Evolutionary conservation across 495 filamentous ascomycete species (phyloP).

Genomic region (Cercophora scortea): DNA sequence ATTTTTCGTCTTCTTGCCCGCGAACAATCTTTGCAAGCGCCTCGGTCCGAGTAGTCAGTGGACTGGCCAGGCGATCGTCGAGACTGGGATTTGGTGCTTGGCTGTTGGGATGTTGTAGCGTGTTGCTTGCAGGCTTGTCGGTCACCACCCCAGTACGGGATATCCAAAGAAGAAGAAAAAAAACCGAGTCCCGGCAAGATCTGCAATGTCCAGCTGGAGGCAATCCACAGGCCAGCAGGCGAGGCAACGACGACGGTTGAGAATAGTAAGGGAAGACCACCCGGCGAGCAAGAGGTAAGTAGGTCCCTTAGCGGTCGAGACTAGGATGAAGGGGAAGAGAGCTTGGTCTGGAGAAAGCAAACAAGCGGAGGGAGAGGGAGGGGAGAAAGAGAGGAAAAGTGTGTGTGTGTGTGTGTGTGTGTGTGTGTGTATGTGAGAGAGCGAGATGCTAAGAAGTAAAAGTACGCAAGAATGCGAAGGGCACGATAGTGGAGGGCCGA

Average conservation of each 20-base stretch:
- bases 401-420: too few species aligned
- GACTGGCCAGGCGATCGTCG: neutral
- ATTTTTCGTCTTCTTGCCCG: neutral
- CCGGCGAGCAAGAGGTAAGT: neutral
- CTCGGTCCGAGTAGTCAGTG: neutral
- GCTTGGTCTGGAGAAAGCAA: neutral
- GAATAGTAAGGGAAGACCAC: neutral
- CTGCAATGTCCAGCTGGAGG: neutral
- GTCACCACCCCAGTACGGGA: neutral
- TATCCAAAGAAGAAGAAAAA: too few species aligned
- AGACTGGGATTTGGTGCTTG: neutral
- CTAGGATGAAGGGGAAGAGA: neutral
- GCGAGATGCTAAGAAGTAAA: neutral
- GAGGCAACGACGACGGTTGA: neutral
- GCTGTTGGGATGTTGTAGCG: neutral
- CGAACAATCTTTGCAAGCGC: neutral
- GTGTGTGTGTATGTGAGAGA: too few species aligned
- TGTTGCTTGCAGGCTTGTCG: neutral
- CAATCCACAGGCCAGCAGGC: neutral
- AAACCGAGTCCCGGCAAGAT: too few species aligned
- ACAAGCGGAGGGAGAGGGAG: neutral
- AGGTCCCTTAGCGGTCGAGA: neutral
- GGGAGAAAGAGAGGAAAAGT: neutral
- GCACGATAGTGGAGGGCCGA: neutral
- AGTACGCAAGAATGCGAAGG: neutral